Evolutionary conservation across 139 green algal species (phyloP).

Genomic region (Ulvella scutata): DNA sequence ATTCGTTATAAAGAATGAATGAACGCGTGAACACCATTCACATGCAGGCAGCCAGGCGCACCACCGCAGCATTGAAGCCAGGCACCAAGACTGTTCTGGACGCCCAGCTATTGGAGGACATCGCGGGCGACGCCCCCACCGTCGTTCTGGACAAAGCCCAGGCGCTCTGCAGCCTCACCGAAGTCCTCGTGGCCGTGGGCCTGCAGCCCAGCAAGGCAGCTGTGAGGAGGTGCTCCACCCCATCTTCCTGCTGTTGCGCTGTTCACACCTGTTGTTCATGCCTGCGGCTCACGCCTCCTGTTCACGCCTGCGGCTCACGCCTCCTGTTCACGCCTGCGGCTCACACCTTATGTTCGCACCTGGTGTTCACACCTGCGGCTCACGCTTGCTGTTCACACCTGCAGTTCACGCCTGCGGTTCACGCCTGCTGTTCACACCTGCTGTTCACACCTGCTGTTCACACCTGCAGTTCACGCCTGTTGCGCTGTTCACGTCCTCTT

Average conservation of each 20-base stretch:
- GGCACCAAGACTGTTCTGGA: conserved; percentile 67
- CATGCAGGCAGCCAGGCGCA: conserved; percentile 50
- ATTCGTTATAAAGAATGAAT: no score
- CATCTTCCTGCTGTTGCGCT: neutral
- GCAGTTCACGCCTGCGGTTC: neutral
- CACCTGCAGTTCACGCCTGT: no score
- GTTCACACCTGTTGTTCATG: neutral
- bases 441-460: no score
- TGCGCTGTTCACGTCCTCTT: no score
- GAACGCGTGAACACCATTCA: no score
- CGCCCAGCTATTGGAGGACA: conserved; percentile 51
- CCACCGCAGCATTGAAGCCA: conserved; percentile 40
- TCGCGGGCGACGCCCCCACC: conserved; percentile 52
- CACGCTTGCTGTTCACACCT: neutral
- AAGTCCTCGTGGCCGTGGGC: conserved; percentile 63
- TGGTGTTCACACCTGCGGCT: no score
- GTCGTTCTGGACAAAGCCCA: conserved; percentile 21
- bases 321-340: no score
- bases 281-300: neutral
- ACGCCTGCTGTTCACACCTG: neutral
- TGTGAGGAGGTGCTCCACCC: conserved; percentile 35
- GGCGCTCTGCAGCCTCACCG: conserved; percentile 42
- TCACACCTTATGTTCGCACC: no score
- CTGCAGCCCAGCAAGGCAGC: conserved; percentile 80
- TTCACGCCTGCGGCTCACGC: no score